Percentiles rank a stretch among this genome's conserved stretches.
phyloP scores from a whole-genome alignment of 2,329 filamentous ascomycete genomes.

The Pyrenophora seminiperda region DNA sequence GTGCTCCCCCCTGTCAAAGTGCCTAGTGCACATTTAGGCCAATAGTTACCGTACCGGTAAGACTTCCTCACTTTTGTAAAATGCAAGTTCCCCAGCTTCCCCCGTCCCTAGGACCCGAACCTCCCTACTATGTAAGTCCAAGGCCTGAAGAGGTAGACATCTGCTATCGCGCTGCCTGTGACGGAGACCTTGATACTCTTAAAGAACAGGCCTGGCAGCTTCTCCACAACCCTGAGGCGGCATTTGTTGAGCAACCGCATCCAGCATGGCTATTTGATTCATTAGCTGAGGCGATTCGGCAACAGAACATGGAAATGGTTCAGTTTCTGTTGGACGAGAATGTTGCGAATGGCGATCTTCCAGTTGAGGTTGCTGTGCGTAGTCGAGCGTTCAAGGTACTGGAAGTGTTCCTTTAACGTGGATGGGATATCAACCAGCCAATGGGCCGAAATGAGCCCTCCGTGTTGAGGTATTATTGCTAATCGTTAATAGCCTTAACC shows the following conservation, averaged over 20 bases:
- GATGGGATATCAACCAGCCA: neutral
- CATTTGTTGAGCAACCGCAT: no score
- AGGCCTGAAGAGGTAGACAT: constrained; percentile 8
- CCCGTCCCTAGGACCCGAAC: neutral
- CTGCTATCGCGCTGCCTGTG: constrained; percentile 12
- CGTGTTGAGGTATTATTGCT: neutral
- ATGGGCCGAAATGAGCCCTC: neutral
- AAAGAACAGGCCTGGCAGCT: constrained; percentile 8
- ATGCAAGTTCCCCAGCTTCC: constrained; percentile 6
- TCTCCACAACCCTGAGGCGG: neutral
- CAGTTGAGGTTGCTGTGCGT: constrained; percentile 10
- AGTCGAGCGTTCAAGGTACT: constrained; percentile 10
- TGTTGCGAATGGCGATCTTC: constrained; percentile 8
- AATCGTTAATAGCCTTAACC: neutral
- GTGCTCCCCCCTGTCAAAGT: no score
- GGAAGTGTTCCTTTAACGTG: constrained; percentile 7
- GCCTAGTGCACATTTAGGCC: no score
- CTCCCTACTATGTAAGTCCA: constrained; percentile 1
- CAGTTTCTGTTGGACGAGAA: constrained; percentile 11
- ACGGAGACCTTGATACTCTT: constrained; percentile 10
- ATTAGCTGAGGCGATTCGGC: neutral
- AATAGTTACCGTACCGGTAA: neutral
- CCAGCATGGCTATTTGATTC: constrained; percentile 3
- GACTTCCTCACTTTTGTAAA: constrained; percentile 4
- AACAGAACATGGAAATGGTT: constrained; percentile 9